Evolutionary conservation across 1,284 basidiomycete species (phyloP), one percentile per base, ranked within the genome.

Genomic region (Apiotrichum siamense): DNA sequence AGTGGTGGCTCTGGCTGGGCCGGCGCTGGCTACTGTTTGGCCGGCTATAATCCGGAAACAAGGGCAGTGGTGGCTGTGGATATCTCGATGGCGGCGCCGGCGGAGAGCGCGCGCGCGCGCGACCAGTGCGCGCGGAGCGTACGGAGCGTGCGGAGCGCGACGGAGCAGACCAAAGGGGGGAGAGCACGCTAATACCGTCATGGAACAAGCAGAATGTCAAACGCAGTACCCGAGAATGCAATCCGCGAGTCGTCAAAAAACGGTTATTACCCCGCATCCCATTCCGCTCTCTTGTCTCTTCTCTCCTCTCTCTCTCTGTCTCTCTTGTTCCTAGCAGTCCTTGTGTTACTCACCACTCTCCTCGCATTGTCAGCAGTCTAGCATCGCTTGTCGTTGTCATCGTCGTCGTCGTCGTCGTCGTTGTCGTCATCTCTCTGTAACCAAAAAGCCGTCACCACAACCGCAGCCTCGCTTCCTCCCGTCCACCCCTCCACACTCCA

Each of bases 281-380:
- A 18, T 27, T n/a, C 40, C 38, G 29, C 32, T 26, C 35, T 33
- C 15, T 26, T 18, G 17, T 44, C 38, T 49, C 31, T 44, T 33
- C 45, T 38, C 36, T 41, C 35, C 27, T 48, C 42, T 44, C 38
- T 39, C n/a, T n/a, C n/a, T n/a, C n/a, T n/a, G n/a, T n/a, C n/a
- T n/a, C n/a, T n/a, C n/a, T 27, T 41, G 13, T 25, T 38, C 44
- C 29, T 41, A 44, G 35, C 46, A 43, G 29, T 37, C 33, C 39
- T 17, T n/a, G n/a, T n/a, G n/a, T 39, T 21, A 24, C 23, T 24
- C 48, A 44, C 24, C 48, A 41, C 49, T 32, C 32, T 35, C 18
- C 18, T 31, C 32, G 38, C 47, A 24, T 27, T 43, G 9, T n/a
- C 5, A n/a, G 17, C 27, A 31, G 25, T n/a, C 27, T 43, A 43